Conservation (phyloP, 768 basidiomycete species). For the Russula abietina region DNA sequence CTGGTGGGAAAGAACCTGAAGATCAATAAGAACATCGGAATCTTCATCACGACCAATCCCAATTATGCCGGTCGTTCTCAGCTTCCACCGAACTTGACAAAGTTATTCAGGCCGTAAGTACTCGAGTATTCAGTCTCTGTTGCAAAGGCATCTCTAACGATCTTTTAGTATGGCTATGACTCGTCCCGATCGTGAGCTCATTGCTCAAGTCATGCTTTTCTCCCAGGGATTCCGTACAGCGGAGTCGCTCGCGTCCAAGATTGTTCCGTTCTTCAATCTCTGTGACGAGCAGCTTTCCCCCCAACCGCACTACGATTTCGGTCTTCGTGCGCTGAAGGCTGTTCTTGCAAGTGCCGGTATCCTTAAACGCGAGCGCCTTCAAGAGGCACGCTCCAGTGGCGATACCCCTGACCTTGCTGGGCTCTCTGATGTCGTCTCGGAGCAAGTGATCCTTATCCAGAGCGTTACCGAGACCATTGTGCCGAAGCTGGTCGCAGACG, state of each 20-base stretch:
- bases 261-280: slow-evolving; percentile 98
- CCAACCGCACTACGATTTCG: slow-evolving; percentile 99
- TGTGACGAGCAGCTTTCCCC: slow-evolving; percentile 95
- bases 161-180: slow-evolving; percentile 92
- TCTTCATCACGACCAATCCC: slow-evolving; percentile 99
- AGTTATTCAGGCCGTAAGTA: slow-evolving; percentile 86
- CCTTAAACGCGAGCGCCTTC: slow-evolving; percentile 85
- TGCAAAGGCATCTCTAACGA: background rate
- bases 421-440: slow-evolving; percentile 68
- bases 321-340: slow-evolving; percentile 93
- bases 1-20: slow-evolving; percentile 90
- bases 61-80: slow-evolving; percentile 97
- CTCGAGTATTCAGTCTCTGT: slow-evolving; percentile 30
- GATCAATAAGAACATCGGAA: slow-evolving; percentile 94
- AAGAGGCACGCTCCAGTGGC: slow-evolving; percentile 35
- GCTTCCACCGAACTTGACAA: slow-evolving; percentile 80
- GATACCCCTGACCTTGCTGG: slow-evolving; percentile 41
- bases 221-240: slow-evolving; percentile 99
- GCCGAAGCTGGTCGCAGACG: slow-evolving; percentile 94
- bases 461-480: slow-evolving; percentile 98
- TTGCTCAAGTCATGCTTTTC: slow-evolving; percentile 99
- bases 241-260: slow-evolving; percentile 94
- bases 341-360: slow-evolving; percentile 97
- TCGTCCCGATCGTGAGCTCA: slow-evolving; percentile 93
- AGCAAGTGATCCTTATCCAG: slow-evolving; percentile 96